A percentile compares a stretch with the other conserved stretches of the same genome.
Evolutionary conservation across 1,284 basidiomycete genomes (phyloP).

Genomic region (Anthracocystis panici-leucophaei): DNA sequence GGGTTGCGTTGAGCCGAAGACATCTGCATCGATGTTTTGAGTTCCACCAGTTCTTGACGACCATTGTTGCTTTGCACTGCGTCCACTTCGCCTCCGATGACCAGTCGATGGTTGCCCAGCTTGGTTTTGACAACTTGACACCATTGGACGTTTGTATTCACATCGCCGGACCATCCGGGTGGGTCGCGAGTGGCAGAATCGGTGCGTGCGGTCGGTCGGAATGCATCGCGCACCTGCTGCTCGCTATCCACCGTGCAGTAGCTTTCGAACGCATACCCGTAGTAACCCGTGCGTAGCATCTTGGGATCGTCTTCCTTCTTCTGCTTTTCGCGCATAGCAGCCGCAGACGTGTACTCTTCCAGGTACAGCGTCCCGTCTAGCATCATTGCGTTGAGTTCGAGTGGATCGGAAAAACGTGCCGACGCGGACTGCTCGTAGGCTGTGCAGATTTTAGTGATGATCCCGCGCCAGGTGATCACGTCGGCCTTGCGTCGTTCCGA

Average conservation of each 20-base stretch:
- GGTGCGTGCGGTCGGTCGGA: constrained; percentile 7
- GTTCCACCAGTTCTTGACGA: constrained; percentile 77
- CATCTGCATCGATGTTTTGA: constrained; percentile 92
- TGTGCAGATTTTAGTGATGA: constrained; percentile 81
- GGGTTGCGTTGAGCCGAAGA: constrained; percentile 20
- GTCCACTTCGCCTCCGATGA: constrained; percentile 95
- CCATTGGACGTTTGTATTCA: constrained; percentile 96
- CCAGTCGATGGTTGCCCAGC: constrained; percentile 81
- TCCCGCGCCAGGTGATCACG: constrained; percentile 86
- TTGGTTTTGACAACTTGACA: constrained; percentile 92
- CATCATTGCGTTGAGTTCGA: constrained; percentile 62
- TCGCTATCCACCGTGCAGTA: constrained; percentile 77
- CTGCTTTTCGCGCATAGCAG: constrained; percentile 76
- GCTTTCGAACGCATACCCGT: constrained; percentile 83
- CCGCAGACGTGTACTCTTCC: constrained; percentile 80
- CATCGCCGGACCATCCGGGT: constrained; percentile 80
- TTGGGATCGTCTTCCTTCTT: constrained; percentile 52
- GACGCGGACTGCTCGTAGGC: constrained; percentile 46
- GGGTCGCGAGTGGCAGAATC: constrained; percentile 5
- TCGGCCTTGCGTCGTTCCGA: constrained; percentile 65
- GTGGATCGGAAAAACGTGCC: constrained; percentile 74
- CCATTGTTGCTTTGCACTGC: constrained; percentile 74
- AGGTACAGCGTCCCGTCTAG: constrained; percentile 79
- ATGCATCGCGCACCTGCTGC: constrained; percentile 14
- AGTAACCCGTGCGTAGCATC: constrained; percentile 21